These are phyloP conservation scores for Solanum chilense DNA, from an alignment of 257 asterid species.

Conservation along the genomic window DNA sequence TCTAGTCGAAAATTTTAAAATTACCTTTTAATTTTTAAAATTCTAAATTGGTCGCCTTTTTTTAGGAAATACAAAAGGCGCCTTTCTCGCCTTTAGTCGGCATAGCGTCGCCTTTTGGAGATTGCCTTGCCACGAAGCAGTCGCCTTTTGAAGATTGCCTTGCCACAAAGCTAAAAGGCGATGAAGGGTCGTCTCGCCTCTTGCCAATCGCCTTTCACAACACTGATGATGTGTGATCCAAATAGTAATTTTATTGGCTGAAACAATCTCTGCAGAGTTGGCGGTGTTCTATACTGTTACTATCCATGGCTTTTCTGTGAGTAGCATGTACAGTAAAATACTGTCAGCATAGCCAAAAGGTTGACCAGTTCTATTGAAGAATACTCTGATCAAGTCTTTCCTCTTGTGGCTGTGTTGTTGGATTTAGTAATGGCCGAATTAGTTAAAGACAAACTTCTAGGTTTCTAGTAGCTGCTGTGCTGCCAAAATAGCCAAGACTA, in stretches of 20 bases:
- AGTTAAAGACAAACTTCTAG: background rate
- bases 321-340: background rate
- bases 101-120: too few species aligned
- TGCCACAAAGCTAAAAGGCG: too few species aligned
- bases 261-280: background rate
- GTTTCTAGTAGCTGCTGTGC: background rate
- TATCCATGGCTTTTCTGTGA: background rate
- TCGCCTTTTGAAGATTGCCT: too few species aligned
- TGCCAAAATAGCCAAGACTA: background rate
- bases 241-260: background rate
- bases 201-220: too few species aligned
- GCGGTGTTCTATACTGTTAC: background rate
- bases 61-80: too few species aligned
- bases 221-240: background rate
- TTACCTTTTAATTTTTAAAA: too few species aligned
- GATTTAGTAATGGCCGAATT: background rate
- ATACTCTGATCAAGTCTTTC: background rate
- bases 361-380: background rate
- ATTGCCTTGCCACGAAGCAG: too few species aligned
- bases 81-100: too few species aligned
- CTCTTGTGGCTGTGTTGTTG: background rate
- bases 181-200: too few species aligned
- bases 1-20: too few species aligned
- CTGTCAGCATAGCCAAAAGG: background rate
- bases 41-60: too few species aligned